Evolutionary conservation across 495 filamentous ascomycete species (phyloP).

Genomic region (Sabuloglossum arenarium): DNA sequence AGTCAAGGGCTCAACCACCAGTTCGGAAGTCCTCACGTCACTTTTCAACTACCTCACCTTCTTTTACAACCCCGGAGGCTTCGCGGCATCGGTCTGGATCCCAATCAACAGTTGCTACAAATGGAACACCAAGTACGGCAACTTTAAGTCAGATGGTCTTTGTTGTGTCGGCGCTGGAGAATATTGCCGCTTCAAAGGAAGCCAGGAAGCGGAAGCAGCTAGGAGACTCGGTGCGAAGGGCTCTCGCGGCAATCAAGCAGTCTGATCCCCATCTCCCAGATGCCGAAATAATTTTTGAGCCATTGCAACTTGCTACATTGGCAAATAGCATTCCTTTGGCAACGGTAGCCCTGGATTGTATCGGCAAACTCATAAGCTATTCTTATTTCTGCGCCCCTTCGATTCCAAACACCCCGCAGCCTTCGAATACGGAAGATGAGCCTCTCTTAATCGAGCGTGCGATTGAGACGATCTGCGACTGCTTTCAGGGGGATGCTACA

Average conservation of each 20-base stretch:
- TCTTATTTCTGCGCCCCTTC: conserved; percentile 77
- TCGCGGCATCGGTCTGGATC: conserved; percentile 14
- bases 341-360: conserved; percentile 86
- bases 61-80: not conserved
- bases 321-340: conserved; percentile 62
- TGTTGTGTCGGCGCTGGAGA: conserved; percentile 76
- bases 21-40: not conserved
- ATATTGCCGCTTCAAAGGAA: conserved; percentile 75
- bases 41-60: not conserved
- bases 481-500: conserved; percentile 90
- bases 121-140: conserved; percentile 28
- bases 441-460: conserved; percentile 80
- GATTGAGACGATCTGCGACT: conserved; percentile 98
- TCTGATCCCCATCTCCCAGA: conserved; percentile 48
- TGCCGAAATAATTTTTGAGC: conserved; percentile 79
- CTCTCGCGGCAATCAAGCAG: conserved; percentile 63
- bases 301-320: conserved; percentile 71
- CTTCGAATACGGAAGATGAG: conserved; percentile 6
- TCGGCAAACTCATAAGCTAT: conserved; percentile 95
- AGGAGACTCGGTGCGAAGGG: conserved; percentile 56
- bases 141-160: conserved; percentile 87
- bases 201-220: conserved; percentile 62
- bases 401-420: conserved; percentile 15
- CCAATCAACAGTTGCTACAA: conserved; percentile 32
- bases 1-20: not conserved